phyloP scores from a whole-genome alignment of 768 basidiomycete species.

The Trametes cinnabarina region DNA sequence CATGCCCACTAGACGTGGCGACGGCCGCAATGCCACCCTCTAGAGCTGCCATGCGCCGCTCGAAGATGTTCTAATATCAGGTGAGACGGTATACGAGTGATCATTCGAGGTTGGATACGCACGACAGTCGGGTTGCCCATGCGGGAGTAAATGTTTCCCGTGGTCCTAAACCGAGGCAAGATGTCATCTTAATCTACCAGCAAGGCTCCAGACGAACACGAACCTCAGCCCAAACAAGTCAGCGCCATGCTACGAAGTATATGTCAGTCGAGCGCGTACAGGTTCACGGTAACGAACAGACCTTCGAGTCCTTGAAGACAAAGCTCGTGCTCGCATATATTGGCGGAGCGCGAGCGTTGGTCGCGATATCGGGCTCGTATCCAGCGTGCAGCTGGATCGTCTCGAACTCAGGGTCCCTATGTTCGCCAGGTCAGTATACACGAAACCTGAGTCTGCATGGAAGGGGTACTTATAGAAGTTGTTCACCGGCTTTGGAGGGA shows the following conservation, averaged over 20 bases:
- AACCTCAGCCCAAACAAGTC: conserved; percentile 66
- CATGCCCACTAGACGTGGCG: conserved; percentile 71
- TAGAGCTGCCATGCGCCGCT: conserved; percentile 73
- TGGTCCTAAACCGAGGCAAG: conserved; percentile 21
- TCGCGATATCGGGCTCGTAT: conserved; percentile 59
- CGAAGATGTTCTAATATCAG: conserved; percentile 81
- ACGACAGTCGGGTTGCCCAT: conserved; percentile 70
- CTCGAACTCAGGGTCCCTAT: conserved; percentile 65
- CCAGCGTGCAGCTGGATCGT: conserved; percentile 82
- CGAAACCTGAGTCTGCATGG: background rate
- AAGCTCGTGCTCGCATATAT: conserved; percentile 76
- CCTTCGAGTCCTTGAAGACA: conserved; percentile 69
- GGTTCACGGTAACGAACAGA: conserved; percentile 25
- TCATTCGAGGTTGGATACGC: conserved; percentile 23
- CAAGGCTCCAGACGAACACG: background rate
- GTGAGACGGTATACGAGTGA: background rate
- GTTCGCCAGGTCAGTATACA: background rate
- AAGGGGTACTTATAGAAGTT: conserved; percentile 9
- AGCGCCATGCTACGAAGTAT: conserved; percentile 54
- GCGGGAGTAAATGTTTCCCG: conserved; percentile 65
- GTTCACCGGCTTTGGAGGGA: conserved; percentile 16
- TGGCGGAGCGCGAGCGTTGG: conserved; percentile 73
- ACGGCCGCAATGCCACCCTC: conserved; percentile 79
- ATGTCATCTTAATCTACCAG: background rate
- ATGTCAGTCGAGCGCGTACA: background rate